Evolutionary conservation across 2,329 filamentous ascomycete genomes (phyloP), one percentile per base, ranked within the genome.

Genomic region (Ilyonectria robusta): DNA sequence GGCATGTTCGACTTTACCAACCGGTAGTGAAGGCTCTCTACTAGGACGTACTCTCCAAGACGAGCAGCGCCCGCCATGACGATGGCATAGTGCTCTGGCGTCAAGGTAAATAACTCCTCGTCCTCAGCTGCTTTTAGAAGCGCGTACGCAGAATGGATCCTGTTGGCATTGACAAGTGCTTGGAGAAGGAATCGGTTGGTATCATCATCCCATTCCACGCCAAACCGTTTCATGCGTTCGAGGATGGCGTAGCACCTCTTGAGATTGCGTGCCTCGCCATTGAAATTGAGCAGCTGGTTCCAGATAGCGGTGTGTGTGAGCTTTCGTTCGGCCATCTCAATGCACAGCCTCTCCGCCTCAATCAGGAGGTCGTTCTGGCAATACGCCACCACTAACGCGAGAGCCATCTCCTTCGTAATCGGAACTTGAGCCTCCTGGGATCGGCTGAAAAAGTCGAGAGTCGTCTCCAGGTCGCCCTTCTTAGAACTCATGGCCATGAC

Each of bases 201-300:
- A 53, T 81, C 78, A 7, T 81, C 73, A 67, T 88, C 80, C 81
- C 86, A 88, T 10, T 82, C 75, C 13, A 90, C 75, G 0, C 79
- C 75, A 44, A 80, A 77, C 13, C 81, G 77, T 23, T 81, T 83
- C 88, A 90, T 90, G 40, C 75, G 67, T 40, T 81, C 78, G 23
- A 89, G 79, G 7, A 88, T 63, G 5, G 80, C 81, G 72, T 88
- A 85, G 59, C 88, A 81, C 54, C 81, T 81, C n/a, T 76, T 77
- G 7, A 89, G 77, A 59, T 86, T 83, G 62, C 91, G 87, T 7
- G 87, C 85, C 62, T 88, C 82, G 7, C 93, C 93, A 77, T 94
- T 87, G 67, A 92, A 88, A 62, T 87, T 85, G 5, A 98, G 83
- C 35, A 98, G 81, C 59, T 89, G 85, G 76, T 98, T 97, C 93